Percentiles rank a stretch among this genome's conserved stretches.
Conservation (phyloP, 805 yeast genomes). For the Zygosaccharomyces siamensis region DNA sequence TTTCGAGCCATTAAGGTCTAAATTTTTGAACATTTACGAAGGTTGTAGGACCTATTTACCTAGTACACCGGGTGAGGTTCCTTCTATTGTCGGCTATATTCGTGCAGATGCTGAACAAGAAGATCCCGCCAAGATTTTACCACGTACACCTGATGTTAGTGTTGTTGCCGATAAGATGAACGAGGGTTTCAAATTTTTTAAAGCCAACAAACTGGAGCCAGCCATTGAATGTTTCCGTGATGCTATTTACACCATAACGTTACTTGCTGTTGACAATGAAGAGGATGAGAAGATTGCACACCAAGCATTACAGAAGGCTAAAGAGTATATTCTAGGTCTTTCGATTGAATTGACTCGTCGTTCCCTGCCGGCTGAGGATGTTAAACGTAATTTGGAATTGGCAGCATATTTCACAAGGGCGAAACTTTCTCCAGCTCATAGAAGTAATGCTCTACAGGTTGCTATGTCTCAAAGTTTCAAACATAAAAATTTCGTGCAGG, state of each 20-base stretch:
- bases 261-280: conserved; percentile 63
- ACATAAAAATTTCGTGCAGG: conserved; percentile 80
- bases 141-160: conserved; percentile 72
- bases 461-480: conserved; percentile 93
- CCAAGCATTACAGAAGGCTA: conserved; percentile 67
- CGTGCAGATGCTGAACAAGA: conserved; percentile 59
- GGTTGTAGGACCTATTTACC: conserved; percentile 72
- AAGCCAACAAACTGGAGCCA: conserved; percentile 73
- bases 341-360: conserved; percentile 90
- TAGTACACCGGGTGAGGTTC: conserved; percentile 62
- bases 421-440: conserved; percentile 75
- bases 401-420: conserved; percentile 94
- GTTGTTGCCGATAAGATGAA: conserved; percentile 53
- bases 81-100: conserved; percentile 63
- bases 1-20: conserved; percentile 79
- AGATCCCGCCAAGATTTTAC: conserved; percentile 46
- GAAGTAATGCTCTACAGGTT: conserved; percentile 82
- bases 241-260: conserved; percentile 68
- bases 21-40: conserved; percentile 81
- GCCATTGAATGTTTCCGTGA: conserved; percentile 78
- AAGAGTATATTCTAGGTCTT: conserved; percentile 87
- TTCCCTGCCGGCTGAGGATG: conserved; percentile 59
- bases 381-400: conserved; percentile 84
- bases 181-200: conserved; percentile 77
- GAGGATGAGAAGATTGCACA: conserved; percentile 74